A percentile compares a stretch with the other conserved stretches of the same genome.
These are phyloP conservation scores for Eutrema salsugineum DNA, from an alignment of 441 rosid species.

Conservation along the genomic window DNA sequence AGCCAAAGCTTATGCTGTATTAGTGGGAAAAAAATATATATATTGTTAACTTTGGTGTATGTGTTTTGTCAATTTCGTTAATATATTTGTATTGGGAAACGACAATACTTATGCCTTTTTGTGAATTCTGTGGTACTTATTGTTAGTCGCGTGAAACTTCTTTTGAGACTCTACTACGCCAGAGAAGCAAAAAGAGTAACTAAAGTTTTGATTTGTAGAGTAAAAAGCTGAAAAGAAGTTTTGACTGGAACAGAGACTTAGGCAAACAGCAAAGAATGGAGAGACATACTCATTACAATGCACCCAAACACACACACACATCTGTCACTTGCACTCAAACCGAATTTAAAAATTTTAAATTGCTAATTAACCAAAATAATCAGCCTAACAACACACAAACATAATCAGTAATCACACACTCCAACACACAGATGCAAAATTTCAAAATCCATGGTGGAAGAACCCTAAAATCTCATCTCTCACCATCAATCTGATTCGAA, in stretches of 20 bases:
- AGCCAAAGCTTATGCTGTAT: not conserved
- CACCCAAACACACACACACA: slow-evolving; percentile 32
- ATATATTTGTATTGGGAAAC: too few relatives aligned
- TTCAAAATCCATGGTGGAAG: slow-evolving; percentile 44
- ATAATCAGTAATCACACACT: slow-evolving; percentile 1
- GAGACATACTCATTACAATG: slow-evolving; percentile 52
- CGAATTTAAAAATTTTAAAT: not conserved
- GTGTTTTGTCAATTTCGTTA: not conserved
- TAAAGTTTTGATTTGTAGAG: not conserved
- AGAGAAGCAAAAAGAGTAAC: not conserved
- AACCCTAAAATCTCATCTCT: slow-evolving; percentile 59
- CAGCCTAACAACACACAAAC: not conserved
- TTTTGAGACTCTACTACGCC: too few relatives aligned
- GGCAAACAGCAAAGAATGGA: slow-evolving; percentile 34
- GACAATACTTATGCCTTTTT: too few relatives aligned
- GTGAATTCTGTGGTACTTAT: too few relatives aligned
- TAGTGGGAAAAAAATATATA: not conserved
- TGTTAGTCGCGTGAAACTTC: too few relatives aligned
- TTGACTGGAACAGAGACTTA: slow-evolving; percentile 30
- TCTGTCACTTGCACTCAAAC: slow-evolving; percentile 24
- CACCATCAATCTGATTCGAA: slow-evolving; percentile 36
- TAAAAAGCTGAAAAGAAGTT: slow-evolving; percentile 27
- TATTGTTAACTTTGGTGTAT: not conserved
- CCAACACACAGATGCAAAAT: not conserved
- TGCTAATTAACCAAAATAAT: slow-evolving; percentile 7